phyloP scores from a whole-genome alignment of 2,329 filamentous ascomycete species.

The Monilinia aucupariae region DNA sequence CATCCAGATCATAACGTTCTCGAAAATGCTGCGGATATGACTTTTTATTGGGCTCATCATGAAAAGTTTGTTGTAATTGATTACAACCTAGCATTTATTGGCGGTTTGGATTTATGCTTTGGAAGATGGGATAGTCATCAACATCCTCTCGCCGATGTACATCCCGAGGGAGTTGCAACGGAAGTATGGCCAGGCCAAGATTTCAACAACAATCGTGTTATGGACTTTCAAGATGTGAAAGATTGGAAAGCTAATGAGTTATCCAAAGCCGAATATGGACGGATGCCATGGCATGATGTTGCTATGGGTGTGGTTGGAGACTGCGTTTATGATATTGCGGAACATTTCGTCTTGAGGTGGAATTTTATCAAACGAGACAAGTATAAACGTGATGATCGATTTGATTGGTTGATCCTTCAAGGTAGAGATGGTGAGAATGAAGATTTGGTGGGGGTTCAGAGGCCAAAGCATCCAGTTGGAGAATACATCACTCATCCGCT shows the following conservation, averaged over 20 bases:
- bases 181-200: conserved; percentile 95
- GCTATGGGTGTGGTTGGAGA: conserved; percentile 87
- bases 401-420: conserved; percentile 78
- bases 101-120: conserved; percentile 91
- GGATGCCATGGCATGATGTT: conserved; percentile 99
- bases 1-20: conserved; percentile 95
- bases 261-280: conserved; percentile 82
- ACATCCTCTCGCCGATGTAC: conserved; percentile 79
- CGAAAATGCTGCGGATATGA: conserved; percentile 92
- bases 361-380: conserved; percentile 97
- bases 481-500: conserved; percentile 80
- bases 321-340: conserved; percentile 86
- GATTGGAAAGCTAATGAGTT: conserved; percentile 94
- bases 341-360: conserved; percentile 92
- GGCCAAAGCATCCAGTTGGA: conserved; percentile 83
- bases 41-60: conserved; percentile 96
- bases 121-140: conserved; percentile 88
- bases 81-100: conserved; percentile 85
- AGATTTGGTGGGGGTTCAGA: conserved; percentile 80
- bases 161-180: conserved; percentile 73
- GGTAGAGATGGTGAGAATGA: conserved; percentile 73
- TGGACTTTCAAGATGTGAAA: conserved; percentile 87
- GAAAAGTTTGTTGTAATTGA: conserved; percentile 97
- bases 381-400: conserved; percentile 81
- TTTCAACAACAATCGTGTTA: conserved; percentile 94